Conservation (phyloP, 768 basidiomycete genomes). For the Dacryopinax primogenitus region DNA sequence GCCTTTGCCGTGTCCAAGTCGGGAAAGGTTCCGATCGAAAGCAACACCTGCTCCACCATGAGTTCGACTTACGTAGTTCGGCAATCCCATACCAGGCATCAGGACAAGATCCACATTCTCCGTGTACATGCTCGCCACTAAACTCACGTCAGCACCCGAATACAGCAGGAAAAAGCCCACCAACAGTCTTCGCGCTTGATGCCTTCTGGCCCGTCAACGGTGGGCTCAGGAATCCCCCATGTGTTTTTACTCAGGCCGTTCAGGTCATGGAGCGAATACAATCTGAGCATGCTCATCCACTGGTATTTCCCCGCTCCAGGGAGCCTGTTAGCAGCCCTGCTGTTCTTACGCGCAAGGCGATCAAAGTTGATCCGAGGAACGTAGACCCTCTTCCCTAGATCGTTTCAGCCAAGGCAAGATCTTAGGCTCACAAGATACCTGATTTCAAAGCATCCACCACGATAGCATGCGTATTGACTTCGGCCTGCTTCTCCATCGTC, state of each 20-base stretch:
- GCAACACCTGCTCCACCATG: background rate
- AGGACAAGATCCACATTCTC: background rate
- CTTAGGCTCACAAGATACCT: background rate
- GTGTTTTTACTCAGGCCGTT: background rate
- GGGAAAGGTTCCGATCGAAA: background rate
- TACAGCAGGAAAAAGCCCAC: background rate
- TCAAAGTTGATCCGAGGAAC: background rate
- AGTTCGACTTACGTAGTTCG: background rate
- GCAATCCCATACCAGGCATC: background rate
- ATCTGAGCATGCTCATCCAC: slow-evolving; percentile 5
- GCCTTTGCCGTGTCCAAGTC: background rate
- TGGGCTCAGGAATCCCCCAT: background rate
- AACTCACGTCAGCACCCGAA: too few species aligned
- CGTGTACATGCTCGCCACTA: too few species aligned
- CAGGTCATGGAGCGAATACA: background rate
- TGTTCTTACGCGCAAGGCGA: background rate
- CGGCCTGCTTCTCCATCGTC: background rate
- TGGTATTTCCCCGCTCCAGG: background rate
- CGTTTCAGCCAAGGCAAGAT: background rate
- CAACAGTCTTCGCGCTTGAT: background rate
- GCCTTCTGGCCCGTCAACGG: background rate
- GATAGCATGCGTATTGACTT: background rate
- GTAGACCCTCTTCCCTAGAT: background rate
- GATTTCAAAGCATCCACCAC: background rate
- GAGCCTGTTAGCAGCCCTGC: background rate